Percentiles rank a stretch among this genome's conserved stretches.
phyloP scores from a whole-genome alignment of 2,329 filamentous ascomycete genomes.

The Talaromyces piceae region DNA sequence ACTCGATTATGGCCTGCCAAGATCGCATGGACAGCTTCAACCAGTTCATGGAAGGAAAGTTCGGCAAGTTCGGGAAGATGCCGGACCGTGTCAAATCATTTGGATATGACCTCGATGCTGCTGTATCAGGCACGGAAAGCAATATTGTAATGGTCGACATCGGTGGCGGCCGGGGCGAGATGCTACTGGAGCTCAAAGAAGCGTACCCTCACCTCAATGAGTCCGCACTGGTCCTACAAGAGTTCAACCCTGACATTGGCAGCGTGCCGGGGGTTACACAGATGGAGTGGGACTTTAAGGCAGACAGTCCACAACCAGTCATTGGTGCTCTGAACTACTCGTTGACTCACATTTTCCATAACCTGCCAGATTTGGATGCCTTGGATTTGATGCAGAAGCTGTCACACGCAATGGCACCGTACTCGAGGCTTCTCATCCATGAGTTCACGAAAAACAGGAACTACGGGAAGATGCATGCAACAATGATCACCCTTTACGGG shows the following conservation, averaged over 20 bases:
- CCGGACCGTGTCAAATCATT: constrained; percentile 23
- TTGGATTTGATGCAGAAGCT: constrained; percentile 29
- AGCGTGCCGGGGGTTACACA: constrained; percentile 21
- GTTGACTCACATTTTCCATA: constrained; percentile 31
- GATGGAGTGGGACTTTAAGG: constrained; percentile 31
- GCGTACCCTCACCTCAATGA: constrained; percentile 22
- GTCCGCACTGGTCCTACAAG: constrained; percentile 27
- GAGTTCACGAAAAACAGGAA: constrained; percentile 30
- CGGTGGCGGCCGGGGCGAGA: constrained; percentile 30
- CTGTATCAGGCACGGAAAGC: constrained; percentile 14
- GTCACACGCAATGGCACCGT: constrained; percentile 25
- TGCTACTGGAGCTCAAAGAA: constrained; percentile 30
- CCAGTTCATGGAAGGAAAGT: constrained; percentile 34
- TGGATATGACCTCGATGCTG: constrained; percentile 26
- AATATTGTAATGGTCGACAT: constrained; percentile 29
- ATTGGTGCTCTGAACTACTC: constrained; percentile 26
- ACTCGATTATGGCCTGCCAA: constrained; percentile 29
- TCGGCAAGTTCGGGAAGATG: constrained; percentile 26
- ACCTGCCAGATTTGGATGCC: constrained; percentile 30
- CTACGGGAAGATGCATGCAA: constrained; percentile 29
- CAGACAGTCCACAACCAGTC: constrained; percentile 25
- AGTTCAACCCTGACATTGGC: constrained; percentile 27
- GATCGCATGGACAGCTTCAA: constrained; percentile 35
- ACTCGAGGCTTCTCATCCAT: constrained; percentile 29
- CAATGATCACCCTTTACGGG: constrained; percentile 30